A percentile compares a stretch with the other conserved stretches of the same genome.
These are phyloP conservation scores for Priceomyces medius DNA, from an alignment of 805 yeast genomes.

Conservation along the genomic window DNA sequence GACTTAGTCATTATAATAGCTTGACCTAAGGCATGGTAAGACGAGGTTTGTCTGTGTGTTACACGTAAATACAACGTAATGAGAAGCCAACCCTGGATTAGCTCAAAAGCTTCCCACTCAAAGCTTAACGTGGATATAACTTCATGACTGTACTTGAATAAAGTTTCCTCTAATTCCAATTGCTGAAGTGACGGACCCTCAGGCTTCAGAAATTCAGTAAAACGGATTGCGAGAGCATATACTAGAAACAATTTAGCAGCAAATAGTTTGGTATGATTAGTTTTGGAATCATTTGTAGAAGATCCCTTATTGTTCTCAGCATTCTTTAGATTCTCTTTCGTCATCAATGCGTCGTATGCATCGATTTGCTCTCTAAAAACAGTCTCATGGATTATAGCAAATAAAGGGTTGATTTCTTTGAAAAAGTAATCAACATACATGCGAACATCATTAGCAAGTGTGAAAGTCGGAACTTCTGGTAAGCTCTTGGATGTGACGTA, in stretches of 20 bases:
- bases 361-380: conserved; percentile 52
- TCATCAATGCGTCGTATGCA: conserved; percentile 24
- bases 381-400: conserved; percentile 51
- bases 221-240: conserved; percentile 51
- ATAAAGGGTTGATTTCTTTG: conserved; percentile 51
- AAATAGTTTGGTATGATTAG: conserved; percentile 46
- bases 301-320: conserved; percentile 5
- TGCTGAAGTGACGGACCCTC: conserved; percentile 27
- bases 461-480: conserved; percentile 32
- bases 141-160: conserved; percentile 33
- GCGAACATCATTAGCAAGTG: conserved; percentile 9
- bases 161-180: conserved; percentile 30
- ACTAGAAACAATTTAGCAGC: conserved; percentile 51
- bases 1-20: conserved; percentile 37
- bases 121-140: conserved; percentile 33
- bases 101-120: conserved; percentile 45
- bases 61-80: conserved; percentile 35
- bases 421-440: conserved; percentile 43
- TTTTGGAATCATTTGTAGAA: conserved; percentile 22
- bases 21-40: conserved; percentile 29
- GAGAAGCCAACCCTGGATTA: conserved; percentile 42
- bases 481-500: conserved; percentile 38
- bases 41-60: conserved; percentile 39
- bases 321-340: conserved; percentile 9
- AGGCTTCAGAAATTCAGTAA: conserved; percentile 39